phyloP scores from a whole-genome alignment of 495 filamentous ascomycete species.

The Aspergillus wentii region DNA sequence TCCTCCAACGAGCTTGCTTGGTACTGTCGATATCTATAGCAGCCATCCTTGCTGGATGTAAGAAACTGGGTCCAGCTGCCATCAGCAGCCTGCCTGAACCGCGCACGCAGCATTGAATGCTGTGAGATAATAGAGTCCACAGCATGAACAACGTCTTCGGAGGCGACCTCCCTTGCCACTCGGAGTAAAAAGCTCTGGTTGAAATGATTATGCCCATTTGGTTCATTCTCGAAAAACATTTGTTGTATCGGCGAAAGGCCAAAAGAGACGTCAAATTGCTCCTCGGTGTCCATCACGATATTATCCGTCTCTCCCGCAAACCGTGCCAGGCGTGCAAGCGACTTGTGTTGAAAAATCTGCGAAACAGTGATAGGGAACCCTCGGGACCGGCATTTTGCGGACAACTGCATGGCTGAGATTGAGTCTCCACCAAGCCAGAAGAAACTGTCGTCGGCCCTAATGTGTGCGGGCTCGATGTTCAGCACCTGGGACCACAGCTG shows the following conservation, averaged over 20 bases:
- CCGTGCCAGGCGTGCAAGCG: no score
- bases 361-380: no score
- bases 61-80: constrained; percentile 20
- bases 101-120: constrained; percentile 60
- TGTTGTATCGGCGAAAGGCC: constrained; percentile 59
- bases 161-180: constrained; percentile 32
- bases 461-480: constrained; percentile 8
- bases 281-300: no score
- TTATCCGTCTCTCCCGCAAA: no score
- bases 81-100: constrained; percentile 35
- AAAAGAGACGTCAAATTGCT: constrained; percentile 32
- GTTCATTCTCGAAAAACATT: constrained; percentile 47
- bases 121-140: constrained; percentile 47
- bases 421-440: constrained; percentile 54
- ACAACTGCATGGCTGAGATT: constrained; percentile 53
- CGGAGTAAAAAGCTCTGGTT: constrained; percentile 57
- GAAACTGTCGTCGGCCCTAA: constrained; percentile 30
- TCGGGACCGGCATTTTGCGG: no score
- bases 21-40: constrained; percentile 1
- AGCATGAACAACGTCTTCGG: constrained; percentile 35
- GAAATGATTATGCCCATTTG: constrained; percentile 46
- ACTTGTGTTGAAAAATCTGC: no score
- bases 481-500: constrained; percentile 16
- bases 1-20: constrained; percentile 1
- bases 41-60: constrained; percentile 7